Evolutionary conservation across 1,139 yeast genomes (phyloP), one percentile per base, ranked within the genome.

Genomic region (Pichia norvegensis): DNA sequence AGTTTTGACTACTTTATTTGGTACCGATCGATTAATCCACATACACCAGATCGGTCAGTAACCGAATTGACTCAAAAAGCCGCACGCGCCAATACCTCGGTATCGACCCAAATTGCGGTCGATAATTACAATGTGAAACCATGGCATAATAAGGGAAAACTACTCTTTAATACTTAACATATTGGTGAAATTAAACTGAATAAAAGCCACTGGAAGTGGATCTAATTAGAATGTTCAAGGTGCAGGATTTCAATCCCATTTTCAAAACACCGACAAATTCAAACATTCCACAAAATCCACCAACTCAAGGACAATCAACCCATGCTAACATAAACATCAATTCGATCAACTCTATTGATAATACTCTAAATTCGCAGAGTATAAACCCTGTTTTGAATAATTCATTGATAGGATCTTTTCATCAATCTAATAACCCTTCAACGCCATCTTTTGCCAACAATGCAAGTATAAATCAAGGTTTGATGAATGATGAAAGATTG

Each of bases 161-260:
- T n/a, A n/a, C n/a, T n/a, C n/a, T n/a, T n/a, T n/a, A n/a, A n/a
- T n/a, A n/a, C n/a, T n/a, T n/a, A n/a, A n/a, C n/a, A n/a, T n/a
- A n/a, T n/a, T n/a, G n/a, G n/a, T n/a, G n/a, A n/a, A n/a, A n/a
- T n/a, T 23, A 23, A 23, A 3, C 31, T 27, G n/a, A 11, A 10
- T 27, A 27, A 14, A 11, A 27, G 14, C 31, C 31, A 27, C 31
- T 27, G 13, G 2, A 4, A 10, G 14, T 27, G 31, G 14, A 27
- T 11, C 14, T 13, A 27, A 27, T n/a, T 16, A 8, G 20, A 23
- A 59, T 58, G 63, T 55, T 53, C 41, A 55, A 52, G 33, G 38
- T 57, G 10, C 60, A 57, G 35, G 64, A 60, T 36, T 45, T 60
- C 40, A 58, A 53, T 39, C 64, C 63, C 7, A 39, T 59, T 19